A percentile compares a stretch with the other conserved stretches of the same genome.
These are phyloP conservation scores for Debaryomyces fabryi DNA, from an alignment of 1,139 yeast species.

Conservation along the genomic window DNA sequence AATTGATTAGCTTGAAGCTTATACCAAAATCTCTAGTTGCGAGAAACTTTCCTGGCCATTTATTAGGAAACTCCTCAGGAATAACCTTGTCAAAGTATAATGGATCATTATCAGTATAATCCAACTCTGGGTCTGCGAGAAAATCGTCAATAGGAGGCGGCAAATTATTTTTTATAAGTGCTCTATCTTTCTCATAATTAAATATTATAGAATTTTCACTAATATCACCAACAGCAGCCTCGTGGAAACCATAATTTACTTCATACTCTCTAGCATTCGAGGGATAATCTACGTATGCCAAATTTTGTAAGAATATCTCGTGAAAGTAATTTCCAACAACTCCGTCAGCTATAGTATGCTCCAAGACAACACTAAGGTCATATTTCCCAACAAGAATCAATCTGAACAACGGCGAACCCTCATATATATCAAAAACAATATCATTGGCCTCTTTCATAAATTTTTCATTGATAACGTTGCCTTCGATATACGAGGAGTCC, in stretches of 20 bases:
- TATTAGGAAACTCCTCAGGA: constrained; percentile 27
- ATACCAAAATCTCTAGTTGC: constrained; percentile 22
- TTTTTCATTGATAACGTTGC: constrained; percentile 28
- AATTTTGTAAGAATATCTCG: constrained; percentile 35
- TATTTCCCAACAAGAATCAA: constrained; percentile 28
- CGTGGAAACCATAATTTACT: constrained; percentile 16
- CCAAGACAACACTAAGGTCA: constrained; percentile 34
- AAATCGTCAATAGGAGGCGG: constrained; percentile 41
- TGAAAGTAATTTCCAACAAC: constrained; percentile 44
- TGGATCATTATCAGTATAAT: constrained; percentile 29
- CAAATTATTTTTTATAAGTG: constrained; percentile 27
- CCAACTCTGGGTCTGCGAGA: constrained; percentile 27
- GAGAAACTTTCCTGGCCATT: constrained; percentile 40
- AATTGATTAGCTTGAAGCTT: constrained; percentile 36
- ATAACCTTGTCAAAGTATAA: constrained; percentile 24
- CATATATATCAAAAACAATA: constrained; percentile 26
- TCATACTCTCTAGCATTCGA: constrained; percentile 12
- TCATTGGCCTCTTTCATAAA: constrained; percentile 30
- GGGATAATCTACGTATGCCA: constrained; percentile 23
- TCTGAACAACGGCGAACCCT: constrained; percentile 34
- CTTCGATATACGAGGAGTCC: constrained; percentile 17
- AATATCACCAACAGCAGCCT: constrained; percentile 10
- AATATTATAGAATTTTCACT: constrained; percentile 21
- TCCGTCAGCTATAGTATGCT: constrained; percentile 49
- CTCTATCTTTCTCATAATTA: constrained; percentile 22